Conservation (phyloP, 2,329 filamentous ascomycete genomes). For the Cladosporium sp. region DNA sequence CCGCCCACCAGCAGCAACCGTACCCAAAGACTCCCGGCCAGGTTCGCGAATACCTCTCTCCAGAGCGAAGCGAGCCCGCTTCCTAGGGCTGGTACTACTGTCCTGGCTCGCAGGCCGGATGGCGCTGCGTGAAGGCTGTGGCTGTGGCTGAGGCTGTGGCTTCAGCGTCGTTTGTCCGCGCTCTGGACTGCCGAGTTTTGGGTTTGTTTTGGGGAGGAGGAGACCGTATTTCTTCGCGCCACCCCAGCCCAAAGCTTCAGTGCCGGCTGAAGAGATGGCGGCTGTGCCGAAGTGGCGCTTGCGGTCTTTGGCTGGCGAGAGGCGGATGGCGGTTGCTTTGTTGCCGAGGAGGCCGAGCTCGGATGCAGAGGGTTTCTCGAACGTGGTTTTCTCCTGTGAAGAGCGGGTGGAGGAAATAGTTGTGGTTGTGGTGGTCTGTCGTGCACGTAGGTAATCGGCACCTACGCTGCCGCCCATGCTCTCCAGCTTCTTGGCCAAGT, state of each 20-base stretch:
- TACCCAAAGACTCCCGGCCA: conserved; percentile 47
- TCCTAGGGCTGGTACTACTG: conserved; percentile 40
- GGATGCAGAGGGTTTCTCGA: conserved; percentile 31
- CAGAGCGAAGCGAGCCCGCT: conserved; percentile 52
- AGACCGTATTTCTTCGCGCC: conserved; percentile 45
- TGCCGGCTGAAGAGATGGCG: conserved; percentile 34
- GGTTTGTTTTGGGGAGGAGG: conserved; percentile 36
- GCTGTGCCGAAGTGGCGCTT: conserved; percentile 38
- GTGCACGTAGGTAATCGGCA: conserved; percentile 65
- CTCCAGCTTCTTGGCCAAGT: conserved; percentile 68
- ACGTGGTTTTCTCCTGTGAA: conserved; percentile 25
- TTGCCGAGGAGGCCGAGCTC: conserved; percentile 47
- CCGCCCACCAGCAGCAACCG: conserved; percentile 36
- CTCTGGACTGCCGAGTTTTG: conserved; percentile 32
- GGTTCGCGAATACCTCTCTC: conserved; percentile 52
- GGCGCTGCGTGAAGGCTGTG: conserved; percentile 9
- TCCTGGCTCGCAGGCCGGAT: conserved; percentile 27
- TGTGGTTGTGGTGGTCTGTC: conserved; percentile 23
- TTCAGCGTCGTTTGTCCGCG: conserved; percentile 34
- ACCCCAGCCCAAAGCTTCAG: conserved; percentile 51
- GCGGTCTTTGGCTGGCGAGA: conserved; percentile 46
- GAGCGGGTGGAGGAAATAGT: conserved; percentile 21
- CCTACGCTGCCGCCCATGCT: conserved; percentile 66
- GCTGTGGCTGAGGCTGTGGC: conserved; percentile 4
- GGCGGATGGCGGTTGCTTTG: conserved; percentile 43